Base-by-base conservation (phyloP, 305 asterid genomes). In the Solanum chacoense region DNA sequence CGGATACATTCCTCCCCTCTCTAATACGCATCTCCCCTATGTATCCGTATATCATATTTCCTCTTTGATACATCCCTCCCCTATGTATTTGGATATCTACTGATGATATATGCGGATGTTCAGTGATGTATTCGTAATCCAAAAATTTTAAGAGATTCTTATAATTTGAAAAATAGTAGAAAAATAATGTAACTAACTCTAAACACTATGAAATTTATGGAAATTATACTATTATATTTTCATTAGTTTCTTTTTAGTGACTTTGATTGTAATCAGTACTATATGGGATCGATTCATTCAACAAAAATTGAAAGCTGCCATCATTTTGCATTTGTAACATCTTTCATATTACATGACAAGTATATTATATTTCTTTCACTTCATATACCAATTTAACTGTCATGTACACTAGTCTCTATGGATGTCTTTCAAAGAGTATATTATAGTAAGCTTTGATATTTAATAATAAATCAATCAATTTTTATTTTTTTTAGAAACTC, bases 21-120 rank as follows among this genome's bases (percentile, higher is more conserved):
- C 3, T 45, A 2, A 45, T 45, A 45, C 0, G 20, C 18, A 0
- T 45, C 7, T 45, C 63, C 8, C 3, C 3, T 45, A 13, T 14
- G 3, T 2, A 5, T 45, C 1, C 7, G 3, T 0, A 38, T 12
- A 45, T 45, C 8, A 0, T 45, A 45, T 45, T 7, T 0, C 8
- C 1, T 45, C 8, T 45, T 45, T 45, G 63, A 45, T 45, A 45
- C 63, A 45, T 45, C 8, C 3, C 3, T 38, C 20, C 63, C 8
- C 8, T 5, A 2, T 45, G 3, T 45, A 45, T 45, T 45, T 45
- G 1, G 8, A 14, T 5, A 45, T 5, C 8, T 14, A 45, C 0
- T 5, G 22, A 45, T 5, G 3, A 45, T 6, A 1, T 14, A 14
- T 14, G 1, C 22, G 3, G 1, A 45, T 2, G 8, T 45, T 45